phyloP scores from a whole-genome alignment of 1,284 basidiomycete genomes.

The Lentinula novae-zelandiae region DNA sequence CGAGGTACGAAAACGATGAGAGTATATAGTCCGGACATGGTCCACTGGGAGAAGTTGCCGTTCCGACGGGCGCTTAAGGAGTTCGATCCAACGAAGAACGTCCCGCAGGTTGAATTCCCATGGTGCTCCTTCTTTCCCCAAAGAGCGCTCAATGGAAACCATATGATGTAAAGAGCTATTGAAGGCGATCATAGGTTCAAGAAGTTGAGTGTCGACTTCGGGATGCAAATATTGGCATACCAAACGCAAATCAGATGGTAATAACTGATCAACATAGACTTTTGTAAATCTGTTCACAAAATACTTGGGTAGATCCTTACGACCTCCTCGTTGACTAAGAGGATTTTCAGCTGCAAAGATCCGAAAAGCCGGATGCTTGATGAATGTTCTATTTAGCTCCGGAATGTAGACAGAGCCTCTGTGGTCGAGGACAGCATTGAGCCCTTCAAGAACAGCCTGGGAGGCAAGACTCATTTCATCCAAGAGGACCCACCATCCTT shows the following conservation, averaged over 20 bases:
- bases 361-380: conserved; percentile 87
- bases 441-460: conserved; percentile 93
- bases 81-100: conserved; percentile 84
- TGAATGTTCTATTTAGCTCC: conserved; percentile 89
- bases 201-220: conserved; percentile 44
- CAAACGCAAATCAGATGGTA: conserved; percentile 72
- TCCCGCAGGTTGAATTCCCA: conserved; percentile 99
- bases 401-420: conserved; percentile 95
- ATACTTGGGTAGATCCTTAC: conserved; percentile 96
- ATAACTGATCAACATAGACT: conserved; percentile 90
- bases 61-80: conserved; percentile 38
- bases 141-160: conserved; percentile 62
- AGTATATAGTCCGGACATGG: conserved; percentile 72
- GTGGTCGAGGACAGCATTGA: conserved; percentile 97
- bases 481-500: conserved; percentile 94
- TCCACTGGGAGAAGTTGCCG: conserved; percentile 51
- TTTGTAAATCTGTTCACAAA: conserved; percentile 98
- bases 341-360: conserved; percentile 99
- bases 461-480: conserved; percentile 99
- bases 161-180: conserved; percentile 75
- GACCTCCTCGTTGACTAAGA: conserved; percentile 91
- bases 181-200: conserved; percentile 83
- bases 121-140: conserved; percentile 85
- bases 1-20: conserved; percentile 80
- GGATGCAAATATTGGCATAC: conserved; percentile 82